Base-by-base conservation (phyloP, 805 yeast species). In the Metschnikowia reukaufii region DNA sequence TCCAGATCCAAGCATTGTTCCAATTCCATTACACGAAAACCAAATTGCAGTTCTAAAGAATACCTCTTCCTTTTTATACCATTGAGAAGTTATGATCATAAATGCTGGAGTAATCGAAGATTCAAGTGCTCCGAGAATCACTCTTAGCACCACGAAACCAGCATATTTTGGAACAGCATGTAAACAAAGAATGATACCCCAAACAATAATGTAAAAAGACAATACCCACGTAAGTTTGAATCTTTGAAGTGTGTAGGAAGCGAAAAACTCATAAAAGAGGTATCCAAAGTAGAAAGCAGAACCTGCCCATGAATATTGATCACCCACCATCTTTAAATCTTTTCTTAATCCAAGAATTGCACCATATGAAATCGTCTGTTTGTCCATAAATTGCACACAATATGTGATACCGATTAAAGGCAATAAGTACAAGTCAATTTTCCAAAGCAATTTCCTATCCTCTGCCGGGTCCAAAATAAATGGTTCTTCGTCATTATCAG, bases 301-400 rank as follows among this genome's bases (percentile, higher is more conserved):
- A 4, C 49, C 44, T 3, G 51, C 39, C 59, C 57, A 53, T n/a
- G 73, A 60, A 48, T 68, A 76, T 70, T 47, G 58, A 31, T 45
- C 42, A 36, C 51, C 51, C 23, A 13, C 40, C 52, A 48, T 48
- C 19, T 66, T 64, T 52, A 72, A 62, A 48, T 72, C 83, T 7
- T 56, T 60, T 51, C 67, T 63, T 40, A 76, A 63, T 38, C 81
- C 84, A 74, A 76, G 69, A 32, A 81, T 73, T 5, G 83, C 72
- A 1, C 83, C 80, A 38, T 73, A 75, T 18, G 79, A 67, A 39
- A 70, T 73, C 4, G 84, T 66, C 18, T 68, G 64, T 59, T 83
- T 83, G 64, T 83, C 88, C 82, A 83, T 77, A 52, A 70, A 78
- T 61, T 81, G 86, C 17, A 75, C 61, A 12, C 78, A 70, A 61